Evolutionary conservation across 1,139 yeast species (phyloP), one percentile per base, ranked within the genome.

Genomic region (Yamadazyma blattariae): DNA sequence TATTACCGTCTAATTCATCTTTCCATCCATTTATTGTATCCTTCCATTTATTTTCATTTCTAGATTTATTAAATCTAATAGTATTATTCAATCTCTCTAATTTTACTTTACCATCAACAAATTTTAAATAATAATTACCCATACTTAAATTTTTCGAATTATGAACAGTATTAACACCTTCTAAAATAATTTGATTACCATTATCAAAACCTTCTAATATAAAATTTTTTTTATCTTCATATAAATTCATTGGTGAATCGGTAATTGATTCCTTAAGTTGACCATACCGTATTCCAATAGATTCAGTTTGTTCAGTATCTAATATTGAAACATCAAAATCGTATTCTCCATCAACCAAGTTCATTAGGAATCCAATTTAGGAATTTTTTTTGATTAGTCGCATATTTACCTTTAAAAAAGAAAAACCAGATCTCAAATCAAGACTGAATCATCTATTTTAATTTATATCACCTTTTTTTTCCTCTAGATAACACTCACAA

Each of bases 181-280:
- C 75, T 39, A 68, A 68, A 9, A 66, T 52, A 10, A 67, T 55
- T 15, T 62, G 60, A 10, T 49, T 51, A 6, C 45, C 46, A 3
- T 42, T 42, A 16, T 16, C 29, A 8, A 13, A 17, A 8, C 29
- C 71, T 37, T 58, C 56, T 25, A 69, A 41, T 10, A 68, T 48
- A 28, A 67, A 55, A 34, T 60, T 61, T 35, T 58, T 60, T n/a
- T 30, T 61, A 30, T 57, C 56, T 38, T 66, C 67, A 47, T 65
- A 68, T 32, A 68, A 47, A 16, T 51, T 57, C 30, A 68, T 47
- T 3, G 67, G 64, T 4, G 53, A 34, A 34, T 58, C 67, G 44
- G 68, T 73, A 68, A 69, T 59, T 25, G 70, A 59, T 35, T 64
- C 68, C 5, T 74, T 73, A n/a, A 66, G 56, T 38, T 64, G 60